These are phyloP conservation scores for Clohesyomyces aquaticus DNA, from an alignment of 495 filamentous ascomycete species.

Conservation along the genomic window DNA sequence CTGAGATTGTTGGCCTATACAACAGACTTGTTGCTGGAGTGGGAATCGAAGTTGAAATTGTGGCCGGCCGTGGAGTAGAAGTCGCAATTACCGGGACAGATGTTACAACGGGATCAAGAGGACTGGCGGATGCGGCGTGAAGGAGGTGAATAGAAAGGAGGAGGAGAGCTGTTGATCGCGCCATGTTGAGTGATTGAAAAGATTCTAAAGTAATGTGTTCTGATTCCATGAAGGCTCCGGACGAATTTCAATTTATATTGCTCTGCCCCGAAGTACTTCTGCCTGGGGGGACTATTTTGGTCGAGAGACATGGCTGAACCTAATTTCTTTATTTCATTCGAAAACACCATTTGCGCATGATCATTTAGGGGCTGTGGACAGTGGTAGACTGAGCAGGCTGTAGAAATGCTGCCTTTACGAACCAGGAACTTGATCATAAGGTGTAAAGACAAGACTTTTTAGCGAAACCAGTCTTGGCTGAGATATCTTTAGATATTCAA, in stretches of 20 bases:
- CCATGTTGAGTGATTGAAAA: background rate
- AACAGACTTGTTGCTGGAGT: conserved; percentile 1
- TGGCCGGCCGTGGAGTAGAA: background rate
- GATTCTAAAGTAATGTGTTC: background rate
- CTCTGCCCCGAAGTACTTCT: background rate
- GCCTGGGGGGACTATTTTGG: background rate
- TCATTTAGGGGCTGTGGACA: conserved; percentile 2
- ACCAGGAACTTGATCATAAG: conserved; percentile 1
- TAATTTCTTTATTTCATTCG: conserved; percentile 3
- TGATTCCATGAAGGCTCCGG: background rate
- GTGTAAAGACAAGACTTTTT: conserved; percentile 2
- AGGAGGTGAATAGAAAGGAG: background rate
- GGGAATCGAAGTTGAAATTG: background rate
- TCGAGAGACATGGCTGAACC: background rate
- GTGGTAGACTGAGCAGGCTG: background rate
- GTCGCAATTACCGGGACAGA: background rate
- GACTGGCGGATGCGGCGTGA: background rate
- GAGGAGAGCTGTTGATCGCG: background rate
- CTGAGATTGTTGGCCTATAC: background rate
- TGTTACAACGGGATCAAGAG: conserved; percentile 2
- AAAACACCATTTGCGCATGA: conserved; percentile 1
- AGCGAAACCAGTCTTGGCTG: background rate
- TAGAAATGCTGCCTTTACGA: conserved; percentile 3
- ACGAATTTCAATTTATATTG: background rate
- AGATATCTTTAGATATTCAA: conserved; percentile 2